Evolutionary conservation across 2,329 filamentous ascomycete species (phyloP).

Genomic region (Knoxdaviesia capensis): DNA sequence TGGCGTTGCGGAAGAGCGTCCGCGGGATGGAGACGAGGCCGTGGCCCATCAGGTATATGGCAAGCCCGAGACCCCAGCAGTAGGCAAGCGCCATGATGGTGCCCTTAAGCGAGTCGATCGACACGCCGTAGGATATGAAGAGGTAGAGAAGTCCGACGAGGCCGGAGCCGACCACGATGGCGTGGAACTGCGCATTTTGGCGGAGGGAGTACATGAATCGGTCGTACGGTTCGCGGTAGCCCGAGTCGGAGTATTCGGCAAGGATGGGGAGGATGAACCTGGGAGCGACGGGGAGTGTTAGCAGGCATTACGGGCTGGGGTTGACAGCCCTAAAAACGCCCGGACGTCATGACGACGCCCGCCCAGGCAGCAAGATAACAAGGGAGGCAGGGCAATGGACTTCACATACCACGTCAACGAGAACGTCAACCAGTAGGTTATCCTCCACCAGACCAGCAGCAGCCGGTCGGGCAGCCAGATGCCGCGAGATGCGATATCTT

Average conservation of each 20-base stretch:
- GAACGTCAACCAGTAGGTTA: slow-evolving; percentile 95
- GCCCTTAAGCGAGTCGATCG: slow-evolving; percentile 54
- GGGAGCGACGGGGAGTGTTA: neutral
- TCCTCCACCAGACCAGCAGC: slow-evolving; percentile 76
- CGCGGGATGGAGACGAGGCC: slow-evolving; percentile 82
- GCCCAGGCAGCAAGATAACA: neutral
- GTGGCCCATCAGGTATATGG: slow-evolving; percentile 96
- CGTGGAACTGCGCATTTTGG: slow-evolving; percentile 74
- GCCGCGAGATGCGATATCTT: slow-evolving; percentile 51
- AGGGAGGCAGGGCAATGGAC: slow-evolving; percentile 5
- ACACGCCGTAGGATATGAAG: slow-evolving; percentile 56
- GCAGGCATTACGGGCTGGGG: neutral
- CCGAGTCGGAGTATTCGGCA: slow-evolving; percentile 85
- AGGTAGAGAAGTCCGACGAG: slow-evolving; percentile 64
- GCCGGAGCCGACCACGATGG: slow-evolving; percentile 53
- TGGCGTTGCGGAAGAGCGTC: slow-evolving; percentile 59
- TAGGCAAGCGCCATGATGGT: slow-evolving; percentile 88
- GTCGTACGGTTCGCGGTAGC: slow-evolving; percentile 69
- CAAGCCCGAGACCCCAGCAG: slow-evolving; percentile 76
- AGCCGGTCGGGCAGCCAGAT: slow-evolving; percentile 72
- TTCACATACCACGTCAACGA: slow-evolving; percentile 62
- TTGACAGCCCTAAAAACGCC: neutral
- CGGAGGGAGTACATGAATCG: slow-evolving; percentile 70
- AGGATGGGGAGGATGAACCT: slow-evolving; percentile 84
- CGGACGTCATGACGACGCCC: neutral